phyloP scores from a whole-genome alignment of 306 rosid species.

The Inga leiocalycina region DNA sequence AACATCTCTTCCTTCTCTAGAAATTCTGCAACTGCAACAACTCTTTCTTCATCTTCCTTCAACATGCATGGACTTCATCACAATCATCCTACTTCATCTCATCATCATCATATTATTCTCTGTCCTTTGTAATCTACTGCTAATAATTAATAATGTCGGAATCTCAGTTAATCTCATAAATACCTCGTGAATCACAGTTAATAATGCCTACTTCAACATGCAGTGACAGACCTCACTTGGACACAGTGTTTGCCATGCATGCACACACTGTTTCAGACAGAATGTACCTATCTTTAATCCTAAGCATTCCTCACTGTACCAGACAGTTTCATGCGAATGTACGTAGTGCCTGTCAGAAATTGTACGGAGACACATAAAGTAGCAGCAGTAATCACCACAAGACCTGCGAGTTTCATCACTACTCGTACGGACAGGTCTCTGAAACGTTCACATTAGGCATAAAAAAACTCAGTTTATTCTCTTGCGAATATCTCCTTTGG shows the following conservation, averaged over 20 bases:
- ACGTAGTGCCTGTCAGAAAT: slow-evolving; percentile 11
- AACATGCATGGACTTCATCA: neutral
- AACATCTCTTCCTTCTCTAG: neutral
- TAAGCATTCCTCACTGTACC: slow-evolving; percentile 43
- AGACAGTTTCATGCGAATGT: slow-evolving; percentile 32
- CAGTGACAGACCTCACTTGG: slow-evolving; percentile 58
- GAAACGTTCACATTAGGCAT: slow-evolving; percentile 44
- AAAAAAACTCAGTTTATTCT: neutral
- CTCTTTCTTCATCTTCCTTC: neutral
- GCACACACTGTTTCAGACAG: slow-evolving; percentile 51
- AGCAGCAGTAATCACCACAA: neutral
- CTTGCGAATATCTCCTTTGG: slow-evolving; percentile 42
- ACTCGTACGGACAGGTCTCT: slow-evolving; percentile 46
- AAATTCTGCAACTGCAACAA: neutral
- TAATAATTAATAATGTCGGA: neutral
- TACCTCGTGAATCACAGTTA: slow-evolving; percentile 37
- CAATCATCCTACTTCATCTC: neutral
- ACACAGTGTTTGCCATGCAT: slow-evolving; percentile 57
- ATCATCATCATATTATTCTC: neutral
- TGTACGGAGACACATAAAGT: slow-evolving; percentile 18
- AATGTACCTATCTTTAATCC: slow-evolving; percentile 46
- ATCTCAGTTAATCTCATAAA: slow-evolving; percentile 35
- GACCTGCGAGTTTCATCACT: slow-evolving; percentile 35
- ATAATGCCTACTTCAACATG: neutral
- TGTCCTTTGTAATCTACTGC: neutral